Base-by-base conservation (phyloP, 352 stramenopile genomes). In the Phytophthora capsici region DNA sequence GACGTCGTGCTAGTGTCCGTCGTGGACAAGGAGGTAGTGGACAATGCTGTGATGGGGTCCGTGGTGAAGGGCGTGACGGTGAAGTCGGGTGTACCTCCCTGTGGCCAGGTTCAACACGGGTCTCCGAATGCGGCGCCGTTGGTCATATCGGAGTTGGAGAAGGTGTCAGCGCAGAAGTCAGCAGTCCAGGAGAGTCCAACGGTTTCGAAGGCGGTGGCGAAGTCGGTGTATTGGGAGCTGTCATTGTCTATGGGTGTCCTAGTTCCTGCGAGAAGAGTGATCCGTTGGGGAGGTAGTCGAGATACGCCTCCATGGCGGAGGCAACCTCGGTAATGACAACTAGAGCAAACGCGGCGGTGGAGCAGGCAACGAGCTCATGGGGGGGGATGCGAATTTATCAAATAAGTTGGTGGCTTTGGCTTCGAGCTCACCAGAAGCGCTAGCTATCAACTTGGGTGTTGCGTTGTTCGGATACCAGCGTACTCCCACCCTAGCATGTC, bases 201-300 rank as follows among this genome's bases (percentile, higher is more conserved):
- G 13, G 57, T 48, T 14, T 37, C 44, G 34, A 78, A 81, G 41
- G 66, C 67, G 25, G 49, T 74, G 46, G 57, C 67, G 38, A 77
- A 80, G 32, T 70, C 63, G 1, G 71, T 77, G 71, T 66, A 77
- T 36, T 67, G 20, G 13, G 58, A 67, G 48, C 46, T 66, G 55
- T 73, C 67, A 17, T 69, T 63, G 41, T 47, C 37, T 1, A n/a
- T n/a, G 69, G 50, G 62, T 81, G 69, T 14, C 69, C 69, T 32
- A 78, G 63, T 26, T 59, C 50, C 66, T 78, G 75, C 12, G 69
- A 57, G 65, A 81, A 75, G 26, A 41, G 46, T 1, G 52, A 58
- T 10, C 68, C 71, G 68, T 83, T 83, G 25, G 75, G 71, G 56
- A 82, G 64, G 7, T 70, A 56, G 28, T 49, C 17, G 22, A 69